Evolutionary conservation across 257 asterid genomes (phyloP), one percentile per base, ranked within the genome.

Genomic region (Jacaranda copaia): DNA sequence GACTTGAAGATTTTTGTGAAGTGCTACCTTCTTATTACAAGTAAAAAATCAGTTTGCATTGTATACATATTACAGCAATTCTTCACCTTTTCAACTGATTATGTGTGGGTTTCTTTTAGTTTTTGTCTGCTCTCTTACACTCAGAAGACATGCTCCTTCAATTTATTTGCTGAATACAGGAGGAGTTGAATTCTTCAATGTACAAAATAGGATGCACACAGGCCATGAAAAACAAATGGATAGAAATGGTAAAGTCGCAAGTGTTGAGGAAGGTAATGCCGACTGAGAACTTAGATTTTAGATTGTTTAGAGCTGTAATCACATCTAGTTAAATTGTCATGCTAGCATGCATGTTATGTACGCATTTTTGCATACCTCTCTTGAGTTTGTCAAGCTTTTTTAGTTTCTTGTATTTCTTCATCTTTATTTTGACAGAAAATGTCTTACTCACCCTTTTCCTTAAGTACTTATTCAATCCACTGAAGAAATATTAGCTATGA

Each of bases 181-280:
- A 85, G 78, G 89, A 86, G 60, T 71, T 89, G 82, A 83, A 87
- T 71, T 81, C 93, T 39, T 70, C 93, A 46, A 82, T 89, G 99
- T 25, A 25, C 32, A 25, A 25, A 25, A 25, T 25, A 25, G 32
- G 99, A 77, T 80, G 89, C 84, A 83, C 85, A 43, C 99, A 95
- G 81, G 99, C 97, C 74, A 82, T 89, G 57, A 95, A 93, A 88
- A 95, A 90, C 81, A 95, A 90, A 79, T 95, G 98, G 99, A 86
- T 95, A 42, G 97, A 87, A 80, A 85, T 91, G 86, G 93, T 83
- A 7, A 92, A 91, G 88, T 48, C 91, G 15, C 87, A 82, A 67
- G 90, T 95, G 25, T 82, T 68, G 46, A 74, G 32, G 32, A 25
- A 25, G 32, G 32, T 25, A 25, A 25, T 25, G 32, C 32, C 32